Conservation (phyloP, 2,329 filamentous ascomycete genomes). For the Scorias spongiosa region DNA sequence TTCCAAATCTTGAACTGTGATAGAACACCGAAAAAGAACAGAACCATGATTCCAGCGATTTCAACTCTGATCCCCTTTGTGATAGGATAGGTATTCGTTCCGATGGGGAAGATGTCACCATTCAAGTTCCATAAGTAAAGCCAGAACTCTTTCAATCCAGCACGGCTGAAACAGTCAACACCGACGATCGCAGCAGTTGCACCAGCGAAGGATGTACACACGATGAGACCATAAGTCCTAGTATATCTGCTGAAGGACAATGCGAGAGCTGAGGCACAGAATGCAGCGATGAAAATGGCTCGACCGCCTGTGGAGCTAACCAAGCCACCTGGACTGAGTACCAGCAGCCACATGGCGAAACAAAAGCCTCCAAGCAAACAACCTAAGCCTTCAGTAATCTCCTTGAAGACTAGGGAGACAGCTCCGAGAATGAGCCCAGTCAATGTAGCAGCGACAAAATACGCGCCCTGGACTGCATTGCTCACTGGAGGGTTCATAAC, state of each 20-base stretch:
- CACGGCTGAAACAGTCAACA: constrained; percentile 77
- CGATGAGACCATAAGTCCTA: constrained; percentile 62
- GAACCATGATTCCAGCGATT: constrained; percentile 58
- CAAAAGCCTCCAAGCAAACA: constrained; percentile 80
- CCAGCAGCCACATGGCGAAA: constrained; percentile 79
- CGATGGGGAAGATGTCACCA: constrained; percentile 60
- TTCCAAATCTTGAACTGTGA: constrained; percentile 82
- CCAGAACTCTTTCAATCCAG: constrained; percentile 95
- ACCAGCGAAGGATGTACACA: constrained; percentile 63
- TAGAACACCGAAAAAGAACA: constrained; percentile 60
- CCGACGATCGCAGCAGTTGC: constrained; percentile 67
- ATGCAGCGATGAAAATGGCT: constrained; percentile 58
- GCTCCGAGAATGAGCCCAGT: constrained; percentile 62
- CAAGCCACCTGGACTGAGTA: constrained; percentile 60
- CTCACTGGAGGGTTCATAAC: constrained; percentile 68
- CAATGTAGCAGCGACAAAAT: constrained; percentile 61
- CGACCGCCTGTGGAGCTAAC: constrained; percentile 47
- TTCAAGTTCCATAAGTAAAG: constrained; percentile 81
- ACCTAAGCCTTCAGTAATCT: constrained; percentile 70
- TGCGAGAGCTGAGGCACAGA: constrained; percentile 53
- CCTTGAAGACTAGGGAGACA: constrained; percentile 61
- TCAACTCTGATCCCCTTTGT: constrained; percentile 80
- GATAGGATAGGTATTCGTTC: constrained; percentile 64
- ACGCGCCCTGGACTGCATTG: constrained; percentile 67
- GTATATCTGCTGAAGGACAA: constrained; percentile 68